Conservation (phyloP, 768 basidiomycete genomes). For the Cyclocybe aegerita region DNA sequence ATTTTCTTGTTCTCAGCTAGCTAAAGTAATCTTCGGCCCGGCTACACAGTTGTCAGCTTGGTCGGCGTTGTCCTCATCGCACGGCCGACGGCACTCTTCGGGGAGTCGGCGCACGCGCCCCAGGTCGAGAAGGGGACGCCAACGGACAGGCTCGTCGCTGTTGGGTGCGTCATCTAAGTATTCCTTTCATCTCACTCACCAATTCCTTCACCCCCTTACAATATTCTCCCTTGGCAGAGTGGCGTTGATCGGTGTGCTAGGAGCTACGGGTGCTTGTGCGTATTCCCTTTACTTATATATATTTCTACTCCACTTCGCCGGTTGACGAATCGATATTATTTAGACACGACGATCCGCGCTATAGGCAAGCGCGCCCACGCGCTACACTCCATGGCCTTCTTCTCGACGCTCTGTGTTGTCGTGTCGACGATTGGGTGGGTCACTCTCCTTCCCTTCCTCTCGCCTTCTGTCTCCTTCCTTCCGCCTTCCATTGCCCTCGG, state of each 20-base stretch:
- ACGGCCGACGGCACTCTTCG: constrained; percentile 74
- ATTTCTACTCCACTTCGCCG: not conserved
- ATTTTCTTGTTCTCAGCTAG: not conserved
- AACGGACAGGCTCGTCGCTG: constrained; percentile 52
- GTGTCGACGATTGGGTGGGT: constrained; percentile 35
- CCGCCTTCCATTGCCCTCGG: too few species aligned
- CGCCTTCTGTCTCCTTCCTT: not conserved
- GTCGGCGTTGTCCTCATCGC: constrained; percentile 81
- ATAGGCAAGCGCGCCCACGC: constrained; percentile 79
- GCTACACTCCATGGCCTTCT: constrained; percentile 69
- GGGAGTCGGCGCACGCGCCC: constrained; percentile 23
- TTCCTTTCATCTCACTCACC: not conserved
- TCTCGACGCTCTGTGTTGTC: constrained; percentile 55
- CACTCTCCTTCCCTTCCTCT: not conserved
- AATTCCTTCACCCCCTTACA: not conserved
- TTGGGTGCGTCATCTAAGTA: constrained; percentile 39
- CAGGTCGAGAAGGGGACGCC: constrained; percentile 25
- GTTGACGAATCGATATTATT: not conserved
- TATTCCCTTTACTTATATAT: not conserved
- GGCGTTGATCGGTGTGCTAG: constrained; percentile 64
- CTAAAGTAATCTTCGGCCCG: not conserved
- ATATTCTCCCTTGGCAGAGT: constrained; percentile 35
- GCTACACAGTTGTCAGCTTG: constrained; percentile 55
- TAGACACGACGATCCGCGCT: constrained; percentile 48
- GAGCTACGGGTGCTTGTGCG: constrained; percentile 70